Evolutionary conservation across 306 rosid genomes (phyloP).

Genomic region (Begonia loranthoides): DNA sequence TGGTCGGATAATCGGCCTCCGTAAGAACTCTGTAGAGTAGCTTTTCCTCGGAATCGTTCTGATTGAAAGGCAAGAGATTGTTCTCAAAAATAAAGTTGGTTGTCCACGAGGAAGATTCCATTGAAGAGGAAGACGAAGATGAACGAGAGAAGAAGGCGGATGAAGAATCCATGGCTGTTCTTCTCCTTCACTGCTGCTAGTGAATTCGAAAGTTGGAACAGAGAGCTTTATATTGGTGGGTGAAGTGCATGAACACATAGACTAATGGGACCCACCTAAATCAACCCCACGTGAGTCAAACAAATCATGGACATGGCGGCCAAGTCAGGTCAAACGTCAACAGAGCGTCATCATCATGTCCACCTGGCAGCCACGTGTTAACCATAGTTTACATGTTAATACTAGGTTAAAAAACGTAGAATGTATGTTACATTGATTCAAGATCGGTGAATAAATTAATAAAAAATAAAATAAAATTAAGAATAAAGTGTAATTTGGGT

Average conservation of each 20-base stretch:
- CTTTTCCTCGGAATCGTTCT: not conserved
- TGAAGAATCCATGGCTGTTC: not conserved
- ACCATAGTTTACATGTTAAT: too few relatives aligned
- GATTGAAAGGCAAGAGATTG: not conserved
- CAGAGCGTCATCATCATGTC: too few relatives aligned
- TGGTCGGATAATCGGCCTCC: not conserved
- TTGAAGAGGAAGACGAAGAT: not conserved
- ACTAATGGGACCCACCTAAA: too few relatives aligned
- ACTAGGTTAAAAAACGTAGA: too few relatives aligned
- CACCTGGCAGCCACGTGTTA: too few relatives aligned
- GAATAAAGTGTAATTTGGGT: too few relatives aligned
- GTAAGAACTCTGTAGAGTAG: not conserved
- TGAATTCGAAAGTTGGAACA: not conserved
- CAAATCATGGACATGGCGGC: not conserved
- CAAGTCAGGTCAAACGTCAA: not conserved
- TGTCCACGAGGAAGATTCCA: not conserved
- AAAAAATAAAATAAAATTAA: too few relatives aligned
- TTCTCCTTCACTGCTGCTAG: too few relatives aligned
- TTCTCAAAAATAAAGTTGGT: not conserved
- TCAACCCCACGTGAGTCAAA: not conserved
- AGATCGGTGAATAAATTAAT: too few relatives aligned
- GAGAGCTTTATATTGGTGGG: too few relatives aligned
- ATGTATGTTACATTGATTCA: too few relatives aligned
- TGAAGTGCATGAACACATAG: too few relatives aligned
- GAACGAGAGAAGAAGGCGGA: not conserved